phyloP scores from a whole-genome alignment of 306 rosid genomes.

The Ormosia emarginata region DNA sequence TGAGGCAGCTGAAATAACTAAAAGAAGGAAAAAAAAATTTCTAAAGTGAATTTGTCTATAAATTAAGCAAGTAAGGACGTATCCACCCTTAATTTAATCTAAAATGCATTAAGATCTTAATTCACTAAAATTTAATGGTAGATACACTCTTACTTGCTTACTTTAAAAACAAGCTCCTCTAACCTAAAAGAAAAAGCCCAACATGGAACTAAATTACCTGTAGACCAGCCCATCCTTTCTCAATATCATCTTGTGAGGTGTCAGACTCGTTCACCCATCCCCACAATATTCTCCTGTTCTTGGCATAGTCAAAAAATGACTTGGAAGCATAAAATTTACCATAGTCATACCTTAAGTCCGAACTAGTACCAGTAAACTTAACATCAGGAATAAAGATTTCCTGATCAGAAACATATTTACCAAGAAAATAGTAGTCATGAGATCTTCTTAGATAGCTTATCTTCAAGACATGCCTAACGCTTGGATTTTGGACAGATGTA shows the following conservation, averaged over 20 bases:
- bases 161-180: too few species aligned
- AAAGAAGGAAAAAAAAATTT: too few species aligned
- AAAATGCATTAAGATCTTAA: too few species aligned
- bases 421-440: conserved; percentile 45
- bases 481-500: conserved; percentile 19
- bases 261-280: conserved; percentile 46
- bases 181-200: background rate
- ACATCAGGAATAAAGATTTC: conserved; percentile 36
- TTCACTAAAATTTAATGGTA: too few species aligned
- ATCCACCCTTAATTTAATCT: too few species aligned
- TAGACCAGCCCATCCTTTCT: conserved; percentile 76
- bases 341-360: conserved; percentile 43
- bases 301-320: conserved; percentile 47
- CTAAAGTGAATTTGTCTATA: too few species aligned
- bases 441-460: conserved; percentile 27
- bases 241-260: conserved; percentile 34
- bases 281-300: conserved; percentile 52
- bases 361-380: conserved; percentile 27
- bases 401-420: conserved; percentile 33
- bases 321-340: conserved; percentile 63
- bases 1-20: background rate
- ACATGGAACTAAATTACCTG: conserved; percentile 40
- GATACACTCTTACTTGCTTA: too few species aligned
- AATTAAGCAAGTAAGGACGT: too few species aligned
- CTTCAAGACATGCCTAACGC: conserved; percentile 48